A percentile compares a stretch with the other conserved stretches of the same genome.
These are phyloP conservation scores for Acer campestre DNA, from an alignment of 345 rosid genomes.

Conservation along the genomic window DNA sequence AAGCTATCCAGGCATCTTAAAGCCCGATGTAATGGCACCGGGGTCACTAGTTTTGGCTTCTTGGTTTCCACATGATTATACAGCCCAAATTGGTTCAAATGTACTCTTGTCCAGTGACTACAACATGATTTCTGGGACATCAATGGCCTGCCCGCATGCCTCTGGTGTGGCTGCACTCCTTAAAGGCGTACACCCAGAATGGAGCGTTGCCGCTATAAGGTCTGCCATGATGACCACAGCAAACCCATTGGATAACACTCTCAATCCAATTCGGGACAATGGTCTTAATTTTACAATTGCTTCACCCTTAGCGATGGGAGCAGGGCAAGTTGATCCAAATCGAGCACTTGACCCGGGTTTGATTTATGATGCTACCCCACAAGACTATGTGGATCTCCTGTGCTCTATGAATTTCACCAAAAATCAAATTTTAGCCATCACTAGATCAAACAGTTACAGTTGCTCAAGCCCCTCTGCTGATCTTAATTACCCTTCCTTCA, in stretches of 20 bases:
- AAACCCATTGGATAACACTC: conserved; percentile 37
- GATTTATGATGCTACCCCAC: conserved; percentile 47
- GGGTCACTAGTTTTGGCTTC: conserved; percentile 52
- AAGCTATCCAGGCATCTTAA: conserved; percentile 47
- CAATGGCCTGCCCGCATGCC: conserved; percentile 65
- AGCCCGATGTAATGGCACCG: conserved; percentile 65
- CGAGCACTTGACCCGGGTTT: conserved; percentile 49
- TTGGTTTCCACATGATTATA: conserved; percentile 32
- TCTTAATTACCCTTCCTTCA: conserved; percentile 51
- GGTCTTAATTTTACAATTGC: conserved; percentile 20
- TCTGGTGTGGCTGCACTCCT: conserved; percentile 58
- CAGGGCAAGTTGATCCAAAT: conserved; percentile 45
- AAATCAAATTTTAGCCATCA: conserved; percentile 39
- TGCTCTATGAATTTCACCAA: conserved; percentile 43
- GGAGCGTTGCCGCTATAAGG: conserved; percentile 60
- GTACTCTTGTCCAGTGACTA: conserved; percentile 29
- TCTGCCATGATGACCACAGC: conserved; percentile 61
- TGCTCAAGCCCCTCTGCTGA: conserved; percentile 35
- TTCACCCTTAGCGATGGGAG: conserved; percentile 48
- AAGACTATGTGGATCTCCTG: conserved; percentile 41
- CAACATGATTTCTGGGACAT: conserved; percentile 54
- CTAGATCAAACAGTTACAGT: conserved; percentile 34
- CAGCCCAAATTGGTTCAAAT: conserved; percentile 15
- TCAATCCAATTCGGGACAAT: conserved; percentile 33
- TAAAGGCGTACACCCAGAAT: conserved; percentile 47